Evolutionary conservation across 2,329 filamentous ascomycete species (phyloP), one percentile per base, ranked within the genome.

Genomic region (Fusarium udum): DNA sequence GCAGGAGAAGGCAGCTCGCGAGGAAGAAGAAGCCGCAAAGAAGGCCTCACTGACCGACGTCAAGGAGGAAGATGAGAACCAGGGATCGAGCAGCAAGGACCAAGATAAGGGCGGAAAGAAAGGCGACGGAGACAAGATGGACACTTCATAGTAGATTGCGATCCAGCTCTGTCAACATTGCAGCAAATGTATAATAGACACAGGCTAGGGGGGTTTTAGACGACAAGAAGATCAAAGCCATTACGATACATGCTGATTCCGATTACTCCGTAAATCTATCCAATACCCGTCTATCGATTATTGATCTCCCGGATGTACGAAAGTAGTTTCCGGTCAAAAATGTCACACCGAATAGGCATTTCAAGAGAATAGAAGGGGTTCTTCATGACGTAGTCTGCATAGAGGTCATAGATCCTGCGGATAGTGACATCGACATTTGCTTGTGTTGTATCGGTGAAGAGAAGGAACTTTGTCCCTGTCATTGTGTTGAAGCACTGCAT

Each of bases 341-440:
- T 93, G 80, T 98, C 96, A 83, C 96, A 97, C 70, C 96, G 88
- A 61, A 99, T 91, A 12, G 96, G 96, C 95, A 98, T 99, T 85
- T 99, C 96, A 64, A 97, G 87, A 79, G 96, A 95, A 84, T 98
- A 98, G 80, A 99, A 99, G 2, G 96, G 96, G 82, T 99, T 99
- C 87, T 98, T 99, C 94, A 98, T 98, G 76, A 99, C 96, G 81
- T 94, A 98, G 83, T 99, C 96, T 57, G 94, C 90, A 85, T 98
- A 99, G 59, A 98, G 85, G 82, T 98, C 96, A 82, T 99, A 98
- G 78, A 98, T 92, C 82, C 91, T 92, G 80, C 91, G 89, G 76
- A 97, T 91, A 49, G 95, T 92, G 18, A 90, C 87, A 78, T 98
- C 96, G 43, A 97, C 92, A 79, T 97, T 97, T 55, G 92, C 90